Conservation (phyloP, 2,329 filamentous ascomycete genomes). For the Exophiala oligosperma region DNA sequence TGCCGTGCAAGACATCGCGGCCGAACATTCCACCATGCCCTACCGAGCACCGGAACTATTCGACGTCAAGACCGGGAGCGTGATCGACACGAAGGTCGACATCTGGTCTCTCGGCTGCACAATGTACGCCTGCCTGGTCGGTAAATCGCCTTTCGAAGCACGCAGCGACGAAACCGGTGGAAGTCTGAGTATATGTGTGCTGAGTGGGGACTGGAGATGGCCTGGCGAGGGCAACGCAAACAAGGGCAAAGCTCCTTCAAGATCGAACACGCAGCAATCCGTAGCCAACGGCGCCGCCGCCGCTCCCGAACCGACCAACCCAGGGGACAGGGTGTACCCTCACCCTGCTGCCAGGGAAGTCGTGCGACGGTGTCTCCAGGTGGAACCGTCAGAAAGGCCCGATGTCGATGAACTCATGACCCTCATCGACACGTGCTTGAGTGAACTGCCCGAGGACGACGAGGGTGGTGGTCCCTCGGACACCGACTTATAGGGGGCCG, state of each 20-base stretch:
- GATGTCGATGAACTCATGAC: slow-evolving; percentile 81
- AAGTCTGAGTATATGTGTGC: slow-evolving; percentile 84
- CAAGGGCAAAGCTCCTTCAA: slow-evolving; percentile 51
- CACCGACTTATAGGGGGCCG: neutral
- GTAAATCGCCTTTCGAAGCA: slow-evolving; percentile 95
- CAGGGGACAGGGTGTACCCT: slow-evolving; percentile 55
- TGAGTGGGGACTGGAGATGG: slow-evolving; percentile 95
- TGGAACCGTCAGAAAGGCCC: slow-evolving; percentile 85
- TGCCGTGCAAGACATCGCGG: slow-evolving; percentile 89
- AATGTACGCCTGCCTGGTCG: slow-evolving; percentile 93
- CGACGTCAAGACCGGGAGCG: slow-evolving; percentile 89
- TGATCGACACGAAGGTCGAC: slow-evolving; percentile 94
- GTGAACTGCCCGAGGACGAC: slow-evolving; percentile 23
- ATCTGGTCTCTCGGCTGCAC: slow-evolving; percentile 98
- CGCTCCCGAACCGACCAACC: slow-evolving; percentile 32
- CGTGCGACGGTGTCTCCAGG: slow-evolving; percentile 78
- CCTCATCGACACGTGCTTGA: slow-evolving; percentile 72
- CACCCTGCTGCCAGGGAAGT: slow-evolving; percentile 83
- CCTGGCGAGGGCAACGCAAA: slow-evolving; percentile 76
- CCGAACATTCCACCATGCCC: slow-evolving; percentile 97
- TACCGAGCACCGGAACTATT: slow-evolving; percentile 97
- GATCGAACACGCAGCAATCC: slow-evolving; percentile 25
- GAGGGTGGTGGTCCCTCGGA: slow-evolving; percentile 11
- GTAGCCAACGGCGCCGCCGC: slow-evolving; percentile 32
- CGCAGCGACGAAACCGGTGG: slow-evolving; percentile 95